Percentiles rank a stretch among this genome's conserved stretches.
These are phyloP conservation scores for Neopestalotiopsis sp. DNA, from an alignment of 2,329 filamentous ascomycete genomes.

Conservation along the genomic window DNA sequence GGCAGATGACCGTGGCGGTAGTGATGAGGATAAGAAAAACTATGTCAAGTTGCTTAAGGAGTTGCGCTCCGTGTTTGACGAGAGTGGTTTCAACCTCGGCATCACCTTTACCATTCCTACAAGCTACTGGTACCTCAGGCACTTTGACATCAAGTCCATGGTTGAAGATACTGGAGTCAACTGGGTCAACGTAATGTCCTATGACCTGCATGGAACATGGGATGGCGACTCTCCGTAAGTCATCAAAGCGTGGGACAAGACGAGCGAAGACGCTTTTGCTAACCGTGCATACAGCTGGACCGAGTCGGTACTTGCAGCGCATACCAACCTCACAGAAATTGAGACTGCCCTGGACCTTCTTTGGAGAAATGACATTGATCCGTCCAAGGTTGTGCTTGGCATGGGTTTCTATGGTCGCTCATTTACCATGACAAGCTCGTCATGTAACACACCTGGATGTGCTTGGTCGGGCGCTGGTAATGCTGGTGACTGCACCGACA, in stretches of 20 bases:
- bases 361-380: conserved; percentile 47
- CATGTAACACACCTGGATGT: conserved; percentile 30
- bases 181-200: conserved; percentile 38
- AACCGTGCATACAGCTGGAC: conserved; percentile 31
- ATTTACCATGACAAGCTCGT: conserved; percentile 25
- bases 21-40: conserved; percentile 25
- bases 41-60: conserved; percentile 32
- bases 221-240: conserved; percentile 30
- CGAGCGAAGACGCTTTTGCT: neutral
- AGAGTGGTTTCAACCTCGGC: conserved; percentile 18
- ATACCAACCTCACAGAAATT: conserved; percentile 55
- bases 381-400: conserved; percentile 48
- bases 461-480: conserved; percentile 27
- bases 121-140: conserved; percentile 31
- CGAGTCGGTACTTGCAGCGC: conserved; percentile 38
- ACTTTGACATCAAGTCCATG: conserved; percentile 33
- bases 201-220: conserved; percentile 48
- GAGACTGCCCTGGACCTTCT: conserved; percentile 45
- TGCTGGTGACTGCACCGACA: conserved; percentile 26
- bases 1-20: conserved; percentile 29
- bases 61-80: conserved; percentile 22
- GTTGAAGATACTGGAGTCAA: conserved; percentile 18
- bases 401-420: conserved; percentile 47
- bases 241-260: neutral
- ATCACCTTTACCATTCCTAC: conserved; percentile 25